Evolutionary conservation across 2,329 filamentous ascomycete genomes (phyloP).

Genomic region (Penicillium sp.): DNA sequence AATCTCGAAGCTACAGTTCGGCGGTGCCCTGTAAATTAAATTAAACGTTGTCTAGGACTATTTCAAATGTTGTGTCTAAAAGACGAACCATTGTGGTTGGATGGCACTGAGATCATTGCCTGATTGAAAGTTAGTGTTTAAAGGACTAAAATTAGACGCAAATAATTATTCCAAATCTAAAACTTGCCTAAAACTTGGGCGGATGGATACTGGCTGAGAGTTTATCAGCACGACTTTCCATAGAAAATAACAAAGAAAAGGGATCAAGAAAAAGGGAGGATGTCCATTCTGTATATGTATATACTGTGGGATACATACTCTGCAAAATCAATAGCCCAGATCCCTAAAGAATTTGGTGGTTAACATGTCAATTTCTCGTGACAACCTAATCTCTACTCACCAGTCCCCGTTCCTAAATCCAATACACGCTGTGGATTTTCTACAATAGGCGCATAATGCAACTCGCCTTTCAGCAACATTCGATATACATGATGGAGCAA

Average conservation of each 20-base stretch:
- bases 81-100: constrained; percentile 20
- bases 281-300: too few relatives aligned
- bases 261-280: not conserved
- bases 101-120: constrained; percentile 22
- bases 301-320: constrained; percentile 3
- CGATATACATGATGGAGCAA: constrained; percentile 32
- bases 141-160: not conserved
- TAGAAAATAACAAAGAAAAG: not conserved
- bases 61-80: not conserved
- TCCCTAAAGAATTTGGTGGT: not conserved
- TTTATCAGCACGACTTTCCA: not conserved
- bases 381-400: not conserved
- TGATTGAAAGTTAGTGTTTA: not conserved
- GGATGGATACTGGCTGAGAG: constrained; percentile 20
- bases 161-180: not conserved
- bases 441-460: constrained; percentile 28
- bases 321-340: constrained; percentile 15
- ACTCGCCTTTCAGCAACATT: constrained; percentile 26
- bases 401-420: constrained; percentile 37
- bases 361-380: not conserved
- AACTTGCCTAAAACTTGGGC: constrained; percentile 14
- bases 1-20: constrained; percentile 23
- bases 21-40: constrained; percentile 18
- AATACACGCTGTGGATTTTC: constrained; percentile 23
- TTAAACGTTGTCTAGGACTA: not conserved